These are phyloP conservation scores for Stachybotrys chartarum DNA, from an alignment of 2,329 filamentous ascomycete species.

Conservation along the genomic window DNA sequence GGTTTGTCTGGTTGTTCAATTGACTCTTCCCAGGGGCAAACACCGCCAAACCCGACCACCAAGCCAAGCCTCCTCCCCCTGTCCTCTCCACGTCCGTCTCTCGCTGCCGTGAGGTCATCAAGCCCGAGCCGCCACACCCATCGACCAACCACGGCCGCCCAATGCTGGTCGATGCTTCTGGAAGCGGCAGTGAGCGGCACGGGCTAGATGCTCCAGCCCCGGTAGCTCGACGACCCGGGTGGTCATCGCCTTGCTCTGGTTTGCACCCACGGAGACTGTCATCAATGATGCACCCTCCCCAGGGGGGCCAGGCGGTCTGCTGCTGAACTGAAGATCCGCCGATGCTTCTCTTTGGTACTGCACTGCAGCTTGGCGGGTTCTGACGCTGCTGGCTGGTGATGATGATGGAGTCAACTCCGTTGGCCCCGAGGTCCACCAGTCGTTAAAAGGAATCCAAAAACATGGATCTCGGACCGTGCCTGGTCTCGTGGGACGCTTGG, in stretches of 20 bases:
- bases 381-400: too few species aligned
- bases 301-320: too few species aligned
- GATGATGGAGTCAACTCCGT: too few species aligned
- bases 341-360: too few species aligned
- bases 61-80: too few species aligned
- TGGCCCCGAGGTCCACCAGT: neutral
- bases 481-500: neutral
- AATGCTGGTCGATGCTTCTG: neutral
- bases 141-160: neutral
- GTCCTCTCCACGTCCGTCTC: neutral
- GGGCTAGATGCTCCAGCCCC: neutral
- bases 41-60: too few species aligned
- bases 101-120: neutral
- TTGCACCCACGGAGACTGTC: too few species aligned
- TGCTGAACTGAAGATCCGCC: too few species aligned
- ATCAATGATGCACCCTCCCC: too few species aligned
- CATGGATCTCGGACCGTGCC: neutral
- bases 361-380: too few species aligned
- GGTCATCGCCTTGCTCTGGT: neutral
- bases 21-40: too few species aligned
- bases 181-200: neutral
- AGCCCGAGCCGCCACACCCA: neutral
- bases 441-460: neutral
- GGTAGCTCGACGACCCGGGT: neutral
- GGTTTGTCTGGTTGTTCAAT: too few species aligned